Conservation (phyloP, 371 early-diverging fungal genomes). For the Blakeslea trispora region DNA sequence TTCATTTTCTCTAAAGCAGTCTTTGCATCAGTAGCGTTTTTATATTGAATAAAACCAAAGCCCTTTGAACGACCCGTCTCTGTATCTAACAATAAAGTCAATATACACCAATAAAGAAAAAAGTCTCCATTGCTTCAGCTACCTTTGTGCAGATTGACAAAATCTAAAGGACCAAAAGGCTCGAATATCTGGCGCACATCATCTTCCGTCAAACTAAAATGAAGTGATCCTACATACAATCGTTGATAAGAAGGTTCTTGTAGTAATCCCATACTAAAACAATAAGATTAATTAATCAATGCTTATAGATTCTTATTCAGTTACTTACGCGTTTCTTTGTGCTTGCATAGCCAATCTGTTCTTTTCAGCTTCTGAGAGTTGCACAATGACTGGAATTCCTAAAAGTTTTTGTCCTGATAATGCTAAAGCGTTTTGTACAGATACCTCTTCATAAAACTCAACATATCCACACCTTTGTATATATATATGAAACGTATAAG, state of each 20-base stretch:
- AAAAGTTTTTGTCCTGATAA: constrained; percentile 90
- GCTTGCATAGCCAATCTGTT: constrained; percentile 73
- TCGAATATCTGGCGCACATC: constrained; percentile 87
- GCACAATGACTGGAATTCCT: constrained; percentile 93
- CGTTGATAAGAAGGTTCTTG: constrained; percentile 60
- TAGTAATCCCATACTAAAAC: constrained; percentile 35
- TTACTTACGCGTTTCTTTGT: constrained; percentile 55
- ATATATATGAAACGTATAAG: background rate
- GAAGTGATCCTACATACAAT: constrained; percentile 82
- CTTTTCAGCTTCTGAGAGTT: constrained; percentile 92
- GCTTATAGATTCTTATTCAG: background rate
- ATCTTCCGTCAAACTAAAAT: constrained; percentile 79
- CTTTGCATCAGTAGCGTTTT: constrained; percentile 76
- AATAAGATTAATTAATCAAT: background rate
- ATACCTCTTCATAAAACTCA: constrained; percentile 88
- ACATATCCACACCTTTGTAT: constrained; percentile 77
- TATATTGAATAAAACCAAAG: constrained; percentile 87
- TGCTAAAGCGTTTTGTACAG: constrained; percentile 82
- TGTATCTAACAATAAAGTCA: constrained; percentile 63
- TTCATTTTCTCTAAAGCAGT: constrained; percentile 86
- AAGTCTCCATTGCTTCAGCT: constrained; percentile 2
- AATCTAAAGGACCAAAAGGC: constrained; percentile 86
- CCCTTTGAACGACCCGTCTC: constrained; percentile 86
- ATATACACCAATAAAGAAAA: background rate
- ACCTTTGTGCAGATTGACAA: constrained; percentile 75